Evolutionary conservation across 352 stramenopile genomes (phyloP), one percentile per base, ranked within the genome.

Genomic region (Globisporangium nagaii): DNA sequence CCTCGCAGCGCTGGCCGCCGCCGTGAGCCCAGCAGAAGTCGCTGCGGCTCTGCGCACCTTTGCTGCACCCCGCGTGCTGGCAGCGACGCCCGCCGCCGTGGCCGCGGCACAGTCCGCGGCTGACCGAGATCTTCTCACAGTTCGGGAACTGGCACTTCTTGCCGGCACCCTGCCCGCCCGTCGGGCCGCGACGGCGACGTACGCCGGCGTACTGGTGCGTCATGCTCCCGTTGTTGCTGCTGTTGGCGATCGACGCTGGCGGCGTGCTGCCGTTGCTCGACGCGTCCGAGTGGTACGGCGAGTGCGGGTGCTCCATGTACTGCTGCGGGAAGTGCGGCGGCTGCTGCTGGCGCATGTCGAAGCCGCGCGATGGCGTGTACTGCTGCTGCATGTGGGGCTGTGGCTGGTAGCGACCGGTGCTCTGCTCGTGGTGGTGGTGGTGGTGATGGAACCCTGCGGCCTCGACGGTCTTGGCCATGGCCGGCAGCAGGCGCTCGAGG

Each of bases 11-110:
- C 41, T 84, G 70, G 32, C 78, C 75, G 30, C 75, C 78, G 9
- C 78, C 78, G 58, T 88, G 78, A 0, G 73, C 71, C 71, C 77
- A 84, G 60, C 78, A 88, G 32, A 76, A 79, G 44, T 81, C 61
- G 22, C 76, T 81, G 36, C 73, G 67, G 40, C 73, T 83, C 62
- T 87, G 75, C 5, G 75, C 76, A 12, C 75, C 64, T 39, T 83
- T 84, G 24, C 58, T 32, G 62, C 78, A 89, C 4, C 63, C 72
- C 0, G 30, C 45, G 24, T 79, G 48, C 19, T 79, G 72, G 60
- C 78, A 89, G 11, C 75, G 70, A 22, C 76, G 71, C 1, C 78
- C 78, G 27, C 78, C 78, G 15, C 78, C 78, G 55, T 89, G 78
- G 17, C 71, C 68, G 2, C 75, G 73, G 58, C 78, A 88, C 32